Evolutionary conservation across 495 filamentous ascomycete species (phyloP), one percentile per base, ranked within the genome.

Genomic region (Neurospora sp.): DNA sequence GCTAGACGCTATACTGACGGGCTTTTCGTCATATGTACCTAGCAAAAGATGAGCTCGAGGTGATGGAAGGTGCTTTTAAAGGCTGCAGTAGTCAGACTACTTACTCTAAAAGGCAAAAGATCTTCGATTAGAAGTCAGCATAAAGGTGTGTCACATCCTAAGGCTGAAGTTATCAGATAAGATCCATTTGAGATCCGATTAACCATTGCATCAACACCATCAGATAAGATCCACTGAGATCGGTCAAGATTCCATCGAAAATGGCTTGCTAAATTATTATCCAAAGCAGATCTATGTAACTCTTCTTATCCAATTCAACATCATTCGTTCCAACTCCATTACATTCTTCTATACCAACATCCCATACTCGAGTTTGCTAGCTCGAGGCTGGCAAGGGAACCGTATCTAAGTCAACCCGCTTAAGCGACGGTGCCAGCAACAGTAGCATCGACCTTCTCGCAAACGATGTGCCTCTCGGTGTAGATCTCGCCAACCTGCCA

Each of bases 401-500:
- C 16, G 16, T 42, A 6, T 42, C 16, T 42, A 42, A 16, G 42
- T 20, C 10, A 31, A 8, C 12, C 23, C 54, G 39, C 69, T 80
- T 75, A 85, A 39, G 83, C 80, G 42, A 84, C 73, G 31, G 81
- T 62, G 12, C 83, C 2, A 72, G 76, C 72, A 82, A 85, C 60
- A 9, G 44, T 74, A 7, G 78, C 39, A 9, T 78, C 77, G 8
- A 80, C 75, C 4, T 78, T 79, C 5, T 23, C 73, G 74, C 84
- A 86, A n/a, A 71, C 73, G 39, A 85, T 76, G 20, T 72, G 69
- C 6, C 83, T 78, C 69, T 60, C 71, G 1, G 81, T 80, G 74
- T 85, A 86, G 70, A 79, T 83, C 71, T 84, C 40, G 27, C 83
- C 84, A 7, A 78, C 70, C 1, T 73, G 75, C 84, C 84, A 86